Evolutionary conservation across 345 rosid genomes (phyloP), one percentile per base, ranked within the genome.

Genomic region (Melastoma malabathricum): DNA sequence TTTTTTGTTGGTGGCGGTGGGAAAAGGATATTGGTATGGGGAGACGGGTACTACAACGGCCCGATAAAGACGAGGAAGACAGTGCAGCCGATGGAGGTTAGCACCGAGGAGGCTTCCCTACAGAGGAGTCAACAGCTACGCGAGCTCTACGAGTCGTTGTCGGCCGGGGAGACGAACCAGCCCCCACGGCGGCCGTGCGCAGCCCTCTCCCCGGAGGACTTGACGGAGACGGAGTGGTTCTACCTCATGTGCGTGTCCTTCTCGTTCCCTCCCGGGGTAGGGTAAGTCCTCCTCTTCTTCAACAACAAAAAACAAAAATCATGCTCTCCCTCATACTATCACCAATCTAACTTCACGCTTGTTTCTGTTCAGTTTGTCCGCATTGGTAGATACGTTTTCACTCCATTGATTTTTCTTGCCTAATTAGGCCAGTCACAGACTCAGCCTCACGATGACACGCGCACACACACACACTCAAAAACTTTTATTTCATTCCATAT

Each of bases 141-240:
- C 65, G 99, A 93, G 71, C 92, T 93, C 4, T 93, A 88, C 51
- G 83, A 88, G 15, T 81, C 94, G 12, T 66, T 92, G 43, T 79
- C 88, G 1, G 82, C 84, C 0, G 92, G 88, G 50, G 95, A 88
- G 51, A 71, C 84, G 2, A 75, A 72, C 66, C 89, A 69, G 75
- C 81, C 94, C 0, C 62, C 82, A 10, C 63, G 78, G 46, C 69
- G 99, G 54, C 95, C 90, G 14, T 74, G 82, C 50, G 94, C 94
- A 0, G 72, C 99, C 15, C 67, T 90, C 58, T 86, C 96, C 0
- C 98, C 98, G 6, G 98, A 90, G 68, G 98, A 90, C 80, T 64
- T 90, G 23, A 90, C 98, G 3, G 96, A 90, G 68, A 70, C 98
- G 1, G 98, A 90, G 56, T 90, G 98, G 98, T 90, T 90, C 71